phyloP scores from a whole-genome alignment of 768 basidiomycete genomes.

The Termitomyces sp. region DNA sequence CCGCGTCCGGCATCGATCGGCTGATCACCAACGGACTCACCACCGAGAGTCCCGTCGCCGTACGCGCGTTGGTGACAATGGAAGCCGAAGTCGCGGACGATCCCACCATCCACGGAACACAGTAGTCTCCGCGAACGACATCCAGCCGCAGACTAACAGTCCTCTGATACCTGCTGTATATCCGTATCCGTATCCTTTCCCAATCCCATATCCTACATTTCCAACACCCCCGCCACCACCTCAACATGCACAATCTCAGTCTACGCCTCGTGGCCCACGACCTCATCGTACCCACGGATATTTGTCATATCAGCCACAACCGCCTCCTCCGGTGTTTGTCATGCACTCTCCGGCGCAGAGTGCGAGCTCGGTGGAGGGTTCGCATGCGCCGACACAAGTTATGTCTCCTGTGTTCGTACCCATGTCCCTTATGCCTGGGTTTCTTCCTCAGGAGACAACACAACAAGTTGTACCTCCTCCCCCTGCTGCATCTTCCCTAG shows the following conservation, averaged over 20 bases:
- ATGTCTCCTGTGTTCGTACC: conserved; percentile 17
- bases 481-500: neutral
- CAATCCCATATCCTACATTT: conserved; percentile 21
- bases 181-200: conserved; percentile 28
- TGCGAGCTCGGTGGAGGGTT: conserved; percentile 7
- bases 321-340: conserved; percentile 18
- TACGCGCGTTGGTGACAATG: neutral
- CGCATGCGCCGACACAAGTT: conserved; percentile 5
- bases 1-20: conserved; percentile 6
- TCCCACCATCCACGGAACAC: conserved; percentile 13
- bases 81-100: conserved; percentile 9
- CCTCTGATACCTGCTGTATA: conserved; percentile 27
- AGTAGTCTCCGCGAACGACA: conserved; percentile 9
- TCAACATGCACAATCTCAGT: conserved; percentile 9
- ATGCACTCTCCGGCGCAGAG: conserved; percentile 15
- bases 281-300: conserved; percentile 23
- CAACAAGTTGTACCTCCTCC: neutral
- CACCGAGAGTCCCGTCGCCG: conserved; percentile 9
- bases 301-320: conserved; percentile 26
- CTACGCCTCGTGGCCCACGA: conserved; percentile 18
- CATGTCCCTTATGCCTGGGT: conserved; percentile 15
- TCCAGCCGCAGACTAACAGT: conserved; percentile 9
- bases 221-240: conserved; percentile 2
- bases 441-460: neutral
- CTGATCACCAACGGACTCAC: conserved; percentile 18